Conservation (phyloP, 768 basidiomycete genomes). For the Leccinum ochraceum region DNA sequence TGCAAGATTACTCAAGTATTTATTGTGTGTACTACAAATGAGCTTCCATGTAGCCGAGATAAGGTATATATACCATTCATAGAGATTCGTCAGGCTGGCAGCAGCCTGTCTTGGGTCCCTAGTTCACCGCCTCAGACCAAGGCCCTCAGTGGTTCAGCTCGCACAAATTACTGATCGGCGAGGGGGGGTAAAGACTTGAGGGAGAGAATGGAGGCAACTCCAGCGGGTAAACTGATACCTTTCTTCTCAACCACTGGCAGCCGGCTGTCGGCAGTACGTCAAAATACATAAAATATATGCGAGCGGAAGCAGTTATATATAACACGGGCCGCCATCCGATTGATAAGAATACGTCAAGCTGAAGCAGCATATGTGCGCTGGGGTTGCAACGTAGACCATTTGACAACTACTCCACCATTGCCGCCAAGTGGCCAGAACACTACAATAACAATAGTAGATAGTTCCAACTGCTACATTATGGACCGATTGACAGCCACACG, state of each 20-base stretch:
- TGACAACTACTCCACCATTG: neutral
- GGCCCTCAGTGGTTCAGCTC: neutral
- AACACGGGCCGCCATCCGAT: neutral
- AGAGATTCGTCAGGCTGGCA: neutral
- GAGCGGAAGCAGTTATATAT: constrained; percentile 1
- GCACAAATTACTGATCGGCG: neutral
- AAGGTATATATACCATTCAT: neutral
- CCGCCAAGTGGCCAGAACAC: constrained; percentile 3
- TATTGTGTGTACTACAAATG: neutral
- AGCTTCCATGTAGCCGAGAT: constrained; percentile 6
- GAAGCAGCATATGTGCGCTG: neutral
- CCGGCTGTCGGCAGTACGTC: constrained; percentile 1
- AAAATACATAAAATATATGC: neutral
- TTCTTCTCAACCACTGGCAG: constrained; percentile 30
- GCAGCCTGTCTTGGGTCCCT: neutral
- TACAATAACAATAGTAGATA: neutral
- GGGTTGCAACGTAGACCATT: neutral
- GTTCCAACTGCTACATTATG: neutral
- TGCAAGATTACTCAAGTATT: neutral
- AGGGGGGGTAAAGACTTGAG: neutral
- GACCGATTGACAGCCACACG: neutral
- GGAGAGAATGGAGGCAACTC: neutral
- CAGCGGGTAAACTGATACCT: neutral
- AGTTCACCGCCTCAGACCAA: neutral
- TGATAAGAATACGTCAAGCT: constrained; percentile 2